Evolutionary conservation across 495 filamentous ascomycete genomes (phyloP), one percentile per base, ranked within the genome.

Genomic region (Amniculicola lignicola): DNA sequence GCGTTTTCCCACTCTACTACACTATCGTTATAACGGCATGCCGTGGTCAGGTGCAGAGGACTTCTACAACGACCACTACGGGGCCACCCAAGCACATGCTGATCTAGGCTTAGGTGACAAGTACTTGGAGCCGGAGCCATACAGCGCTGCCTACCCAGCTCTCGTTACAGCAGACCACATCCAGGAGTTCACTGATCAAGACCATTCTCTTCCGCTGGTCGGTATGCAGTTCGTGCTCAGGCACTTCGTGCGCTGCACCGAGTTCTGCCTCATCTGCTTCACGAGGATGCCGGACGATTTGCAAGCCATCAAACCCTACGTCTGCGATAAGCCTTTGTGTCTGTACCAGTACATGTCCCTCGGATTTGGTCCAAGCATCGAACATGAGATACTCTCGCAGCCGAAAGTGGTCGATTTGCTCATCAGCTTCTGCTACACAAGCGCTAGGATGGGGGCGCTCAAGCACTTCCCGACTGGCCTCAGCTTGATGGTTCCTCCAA

Each of bases 271-370:
- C 33, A 82, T 90, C 12, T 97, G 92, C 62, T 88, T 95, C 67
- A 79, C 79, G 62, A 86, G 79, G 63, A 76, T 88, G 25, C 67
- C 80, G n/a, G 77, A 77, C 4, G 79, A 81, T 5, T 86, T 95
- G 40, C 88, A 91, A 60, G 86, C 91, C n/a, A 73, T 97, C 37
- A 92, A 90, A 54, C 92, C 92, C 0, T 96, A 93, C 62, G 89
- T 96, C 16, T 97, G 92, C 75, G 82, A 80, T 23, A 80, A 82
- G 16, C 79, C 78, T 2, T 75, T 97, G 6, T 97, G 92, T 64
- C 72, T 95, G 1, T 93, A 89, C 59, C 92, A 97, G 64, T 96
- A 94, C 72, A 87, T 96, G 81, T 77, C 79, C n/a, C 75, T 93
- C 22, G 90, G 89, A 0, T 84, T 95, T 67, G 91, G 91, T 0